phyloP scores from a whole-genome alignment of 2,329 filamentous ascomycete species.

The Clonostachys rhizophaga region DNA sequence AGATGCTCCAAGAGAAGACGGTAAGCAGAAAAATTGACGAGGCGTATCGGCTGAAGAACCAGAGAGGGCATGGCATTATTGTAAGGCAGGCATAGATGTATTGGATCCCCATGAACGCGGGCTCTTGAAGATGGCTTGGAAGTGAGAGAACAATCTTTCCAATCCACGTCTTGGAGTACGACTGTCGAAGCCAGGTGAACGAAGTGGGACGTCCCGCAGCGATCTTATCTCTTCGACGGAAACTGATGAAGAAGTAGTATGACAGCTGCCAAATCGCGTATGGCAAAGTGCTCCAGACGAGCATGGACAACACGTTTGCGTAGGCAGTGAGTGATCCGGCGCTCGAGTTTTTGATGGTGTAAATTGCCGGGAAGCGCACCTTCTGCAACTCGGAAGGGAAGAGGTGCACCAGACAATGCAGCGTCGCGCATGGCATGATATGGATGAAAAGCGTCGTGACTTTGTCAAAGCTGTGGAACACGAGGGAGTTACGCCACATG shows the following conservation, averaged over 20 bases:
- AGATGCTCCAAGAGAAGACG: conserved; percentile 92
- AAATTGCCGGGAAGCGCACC: conserved; percentile 77
- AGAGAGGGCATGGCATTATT: conserved; percentile 90
- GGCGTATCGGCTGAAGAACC: conserved; percentile 86
- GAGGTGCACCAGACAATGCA: conserved; percentile 90
- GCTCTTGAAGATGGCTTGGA: conserved; percentile 72
- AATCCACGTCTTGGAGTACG: conserved; percentile 85
- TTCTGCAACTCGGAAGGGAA: conserved; percentile 61
- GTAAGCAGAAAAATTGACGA: conserved; percentile 71
- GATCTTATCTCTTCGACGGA: conserved; percentile 92
- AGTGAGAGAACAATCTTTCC: conserved; percentile 79
- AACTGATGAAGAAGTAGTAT: conserved; percentile 94
- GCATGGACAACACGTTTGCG: conserved; percentile 73
- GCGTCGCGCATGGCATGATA: conserved; percentile 93
- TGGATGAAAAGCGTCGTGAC: conserved; percentile 98
- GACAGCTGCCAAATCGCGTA: conserved; percentile 89
- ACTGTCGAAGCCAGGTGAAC: conserved; percentile 93
- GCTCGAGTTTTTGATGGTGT: conserved; percentile 66
- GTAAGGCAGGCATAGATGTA: conserved; percentile 87
- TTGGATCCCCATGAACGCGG: conserved; percentile 94
- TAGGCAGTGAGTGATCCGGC: conserved; percentile 78
- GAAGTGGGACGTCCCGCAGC: conserved; percentile 92
- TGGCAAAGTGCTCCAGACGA: conserved; percentile 88
- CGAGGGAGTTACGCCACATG: conserved; percentile 98
- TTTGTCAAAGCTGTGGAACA: conserved; percentile 98